A percentile compares a stretch with the other conserved stretches of the same genome.
Evolutionary conservation across 345 rosid genomes (phyloP).

Genomic region (Gossypium raimondii): DNA sequence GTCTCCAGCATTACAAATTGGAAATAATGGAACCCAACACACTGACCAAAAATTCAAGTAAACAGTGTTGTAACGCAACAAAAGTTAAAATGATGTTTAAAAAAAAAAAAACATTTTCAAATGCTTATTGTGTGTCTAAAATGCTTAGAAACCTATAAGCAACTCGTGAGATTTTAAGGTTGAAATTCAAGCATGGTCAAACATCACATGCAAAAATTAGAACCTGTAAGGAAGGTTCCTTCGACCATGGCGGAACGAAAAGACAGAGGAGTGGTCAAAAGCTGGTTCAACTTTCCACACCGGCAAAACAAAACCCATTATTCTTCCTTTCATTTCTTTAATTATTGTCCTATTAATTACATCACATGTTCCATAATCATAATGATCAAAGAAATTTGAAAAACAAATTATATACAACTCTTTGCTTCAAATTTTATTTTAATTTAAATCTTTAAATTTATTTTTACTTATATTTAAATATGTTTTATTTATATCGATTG

Average conservation of each 20-base stretch:
- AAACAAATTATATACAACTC: background rate
- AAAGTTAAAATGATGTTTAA: background rate
- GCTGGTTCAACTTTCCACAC: background rate
- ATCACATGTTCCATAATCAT: background rate
- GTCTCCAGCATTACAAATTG: background rate
- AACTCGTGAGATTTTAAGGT: background rate
- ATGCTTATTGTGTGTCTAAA: no score
- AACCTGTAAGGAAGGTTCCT: background rate
- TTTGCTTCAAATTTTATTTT: no score
- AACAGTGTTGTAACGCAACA: background rate
- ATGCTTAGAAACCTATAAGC: background rate
- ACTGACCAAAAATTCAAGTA: background rate
- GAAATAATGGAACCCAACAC: background rate
- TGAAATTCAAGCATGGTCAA: background rate
- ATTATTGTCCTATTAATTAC: background rate
- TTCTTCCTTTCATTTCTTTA: background rate
- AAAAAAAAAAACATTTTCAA: no score
- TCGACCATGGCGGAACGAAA: background rate
- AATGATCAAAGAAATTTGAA: background rate
- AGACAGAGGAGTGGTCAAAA: background rate
- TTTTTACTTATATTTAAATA: no score
- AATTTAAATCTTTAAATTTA: no score
- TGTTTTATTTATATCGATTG: no score
- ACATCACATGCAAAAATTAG: background rate
- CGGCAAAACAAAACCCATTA: background rate